Base-by-base conservation (phyloP, 495 filamentous ascomycete genomes). In the Pyrenopolyporus hunteri region DNA sequence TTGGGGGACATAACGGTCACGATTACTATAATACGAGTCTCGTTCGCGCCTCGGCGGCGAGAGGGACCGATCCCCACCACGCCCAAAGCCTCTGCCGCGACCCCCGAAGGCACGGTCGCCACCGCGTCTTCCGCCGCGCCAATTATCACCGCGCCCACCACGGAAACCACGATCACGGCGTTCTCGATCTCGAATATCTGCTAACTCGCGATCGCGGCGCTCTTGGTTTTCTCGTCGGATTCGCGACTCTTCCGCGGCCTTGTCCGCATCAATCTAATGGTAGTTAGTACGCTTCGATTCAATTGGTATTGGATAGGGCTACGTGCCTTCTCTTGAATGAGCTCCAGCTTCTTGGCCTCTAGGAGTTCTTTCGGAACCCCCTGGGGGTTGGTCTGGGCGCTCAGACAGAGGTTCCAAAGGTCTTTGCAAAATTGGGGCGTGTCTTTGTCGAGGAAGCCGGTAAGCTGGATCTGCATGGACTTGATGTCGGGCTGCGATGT, bases 341-440 rank as follows among this genome's bases (percentile, higher is more conserved):
- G 78, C 70, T 98, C 94, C 16, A 89, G 77, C 75, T 97, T 98
- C 80, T 98, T 98, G 3, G 93, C 91, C 70, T 98, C 95, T 5
- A 98, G 71, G 26, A 98, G 78, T 74, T 98, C 93, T 70, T 95
- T 92, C 0, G 94, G 94, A 31, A 99, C 91, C 39, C 93, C 93
- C 72, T 93, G 89, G 1, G 89, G 84, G 70, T 87, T 97, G 42
- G 83, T 79, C 73, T 99, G 94, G 10, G 90, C 94, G 69, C 93
- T 97, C 32, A 98, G 77, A 59, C 92, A 90, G 11, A 97, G 77
- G 35, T 83, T 88, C 94, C 94, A 99, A 0, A 99, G 78, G 59
- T 96, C 90, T 69, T 95, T 92, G 76, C 94, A 97, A 73, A 99
- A 99, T 4, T 81, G 78, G 7, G 92, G 78, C 0, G 93, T 94